These are phyloP conservation scores for Neoascochyta sp. DNA, from an alignment of 2,329 filamentous ascomycete species.

Conservation along the genomic window DNA sequence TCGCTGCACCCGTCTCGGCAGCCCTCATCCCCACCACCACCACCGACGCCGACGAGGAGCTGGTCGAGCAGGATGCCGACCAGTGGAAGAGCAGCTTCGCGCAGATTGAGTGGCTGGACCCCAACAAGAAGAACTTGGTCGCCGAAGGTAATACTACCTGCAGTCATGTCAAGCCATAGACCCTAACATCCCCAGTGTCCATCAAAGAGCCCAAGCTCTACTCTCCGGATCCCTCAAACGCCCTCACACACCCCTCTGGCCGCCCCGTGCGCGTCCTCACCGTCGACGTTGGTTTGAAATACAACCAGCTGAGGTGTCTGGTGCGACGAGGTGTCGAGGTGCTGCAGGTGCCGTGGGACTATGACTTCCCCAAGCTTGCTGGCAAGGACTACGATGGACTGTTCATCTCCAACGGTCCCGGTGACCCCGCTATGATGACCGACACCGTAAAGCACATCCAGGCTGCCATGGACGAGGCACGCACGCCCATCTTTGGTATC, in stretches of 20 bases:
- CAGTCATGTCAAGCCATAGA: constrained; percentile 6
- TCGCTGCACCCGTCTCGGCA: constrained; percentile 24
- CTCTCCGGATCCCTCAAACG: constrained; percentile 65
- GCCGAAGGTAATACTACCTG: constrained; percentile 70
- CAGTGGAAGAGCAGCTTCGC: constrained; percentile 64
- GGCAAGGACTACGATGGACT: constrained; percentile 89
- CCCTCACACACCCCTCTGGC: constrained; percentile 83
- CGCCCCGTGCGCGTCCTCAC: constrained; percentile 83
- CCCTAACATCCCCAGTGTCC: constrained; percentile 63
- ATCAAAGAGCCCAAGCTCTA: constrained; percentile 83
- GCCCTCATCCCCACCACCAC: constrained; percentile 43
- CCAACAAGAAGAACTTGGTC: constrained; percentile 88
- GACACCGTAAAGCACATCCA: constrained; percentile 76
- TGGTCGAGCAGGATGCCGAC: constrained; percentile 27
- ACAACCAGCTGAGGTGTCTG: constrained; percentile 94
- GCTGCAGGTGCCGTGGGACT: constrained; percentile 91
- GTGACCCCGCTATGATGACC: constrained; percentile 84
- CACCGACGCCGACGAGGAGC: constrained; percentile 27
- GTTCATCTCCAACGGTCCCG: constrained; percentile 96
- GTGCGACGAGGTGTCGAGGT: constrained; percentile 89
- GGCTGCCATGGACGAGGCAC: constrained; percentile 70
- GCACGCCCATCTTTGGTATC: constrained; percentile 90
- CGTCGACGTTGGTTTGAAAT: constrained; percentile 96
- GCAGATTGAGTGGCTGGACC: constrained; percentile 81
- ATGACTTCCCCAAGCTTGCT: constrained; percentile 75